These are phyloP conservation scores for Candida caryicola DNA, from an alignment of 805 yeast species.

Conservation along the genomic window DNA sequence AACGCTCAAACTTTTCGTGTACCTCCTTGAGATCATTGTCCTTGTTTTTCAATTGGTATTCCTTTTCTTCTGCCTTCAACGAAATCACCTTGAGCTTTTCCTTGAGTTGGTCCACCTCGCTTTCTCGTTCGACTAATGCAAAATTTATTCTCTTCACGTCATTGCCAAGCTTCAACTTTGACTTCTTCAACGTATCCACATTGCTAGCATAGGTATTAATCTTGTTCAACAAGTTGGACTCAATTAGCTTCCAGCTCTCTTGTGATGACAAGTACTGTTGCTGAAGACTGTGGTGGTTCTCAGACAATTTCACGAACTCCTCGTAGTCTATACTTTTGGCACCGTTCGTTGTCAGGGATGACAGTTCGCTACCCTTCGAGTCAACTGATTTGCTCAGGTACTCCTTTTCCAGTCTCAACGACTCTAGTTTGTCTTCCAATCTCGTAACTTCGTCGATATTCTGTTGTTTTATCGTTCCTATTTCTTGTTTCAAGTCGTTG, in stretches of 20 bases:
- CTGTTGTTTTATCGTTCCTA: constrained; percentile 32
- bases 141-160: constrained; percentile 32
- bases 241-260: constrained; percentile 81
- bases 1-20: constrained; percentile 29
- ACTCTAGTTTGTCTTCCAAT: constrained; percentile 70
- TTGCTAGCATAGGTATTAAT: constrained; percentile 33
- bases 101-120: constrained; percentile 15
- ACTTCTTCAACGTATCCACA: constrained; percentile 28
- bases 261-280: constrained; percentile 72
- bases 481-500: constrained; percentile 28
- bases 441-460: constrained; percentile 39
- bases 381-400: background rate
- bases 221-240: constrained; percentile 57
- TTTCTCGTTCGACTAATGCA: constrained; percentile 13
- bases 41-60: constrained; percentile 9
- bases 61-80: constrained; percentile 24
- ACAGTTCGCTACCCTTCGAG: background rate
- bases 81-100: constrained; percentile 16
- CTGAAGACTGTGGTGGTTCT: constrained; percentile 57
- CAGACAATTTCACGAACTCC: constrained; percentile 41
- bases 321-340: constrained; percentile 33
- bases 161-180: constrained; percentile 26
- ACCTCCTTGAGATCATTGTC: constrained; percentile 21
- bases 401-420: constrained; percentile 62
- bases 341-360: background rate